Base-by-base conservation (phyloP, 2,329 filamentous ascomycete genomes). In the Arthrinium puccinioides region DNA sequence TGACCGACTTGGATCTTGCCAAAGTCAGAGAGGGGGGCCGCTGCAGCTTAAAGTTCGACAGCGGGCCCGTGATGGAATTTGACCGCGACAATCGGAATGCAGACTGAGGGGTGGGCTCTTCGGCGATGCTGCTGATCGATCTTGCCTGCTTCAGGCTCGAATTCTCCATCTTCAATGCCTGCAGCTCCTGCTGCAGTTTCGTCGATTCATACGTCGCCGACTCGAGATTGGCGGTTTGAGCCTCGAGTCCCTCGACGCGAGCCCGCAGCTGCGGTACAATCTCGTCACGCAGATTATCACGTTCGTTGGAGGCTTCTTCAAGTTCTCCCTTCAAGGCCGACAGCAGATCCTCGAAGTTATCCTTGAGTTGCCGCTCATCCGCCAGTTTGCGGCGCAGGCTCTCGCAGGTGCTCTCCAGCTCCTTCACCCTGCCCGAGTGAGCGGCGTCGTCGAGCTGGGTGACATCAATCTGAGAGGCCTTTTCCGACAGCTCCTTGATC, bases 341-440 rank as follows among this genome's bases (percentile, higher is more conserved):
- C 30, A 97, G 71, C 29, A 98, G 72, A 57, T 96, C 89, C 62
- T 97, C 88, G 51, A 97, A 94, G 57, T 94, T 96, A 54, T 87
- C 82, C 59, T 94, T 96, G 50, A 85, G 79, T 57, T 86, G 77
- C 39, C 85, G 77, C 63, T 98, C 92, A 54, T 97, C 88, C 1
- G 76, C 71, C 30, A 98, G 70, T 48, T 86, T 83, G 49, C 89
- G 79, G 45, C 84, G 80, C 32, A 90, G 74, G 53, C 94, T 87
- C 48, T 95, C 88, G 45, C 94, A 79, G 0, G 79, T 79, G 37
- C 64, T 69, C 59, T 96, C 88, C 19, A 97, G 71, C 48, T 95
- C 86, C 54, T 76, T 82, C 25, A 92, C 69, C 38, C 83, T 77
- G 19, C 68, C 72, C 42, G 62, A 72, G 18, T 70, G 72, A 55